Conservation (phyloP, 495 filamentous ascomycete genomes). For the Aspergillus sclerotioniger region DNA sequence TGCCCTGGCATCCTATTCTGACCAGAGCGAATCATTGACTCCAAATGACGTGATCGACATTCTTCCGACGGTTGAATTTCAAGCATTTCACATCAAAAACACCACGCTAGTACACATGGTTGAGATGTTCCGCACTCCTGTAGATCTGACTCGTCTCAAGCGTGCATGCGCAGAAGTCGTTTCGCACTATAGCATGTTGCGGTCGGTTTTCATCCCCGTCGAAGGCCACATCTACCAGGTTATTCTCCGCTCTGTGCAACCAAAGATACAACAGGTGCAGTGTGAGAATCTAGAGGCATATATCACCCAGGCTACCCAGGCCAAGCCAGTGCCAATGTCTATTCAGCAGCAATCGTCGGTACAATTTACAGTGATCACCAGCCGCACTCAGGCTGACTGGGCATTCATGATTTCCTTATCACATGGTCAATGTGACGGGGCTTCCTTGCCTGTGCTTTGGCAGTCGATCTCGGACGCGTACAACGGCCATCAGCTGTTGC, state of each 20-base stretch:
- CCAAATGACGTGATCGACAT: conserved; percentile 15
- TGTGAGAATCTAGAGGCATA: background rate
- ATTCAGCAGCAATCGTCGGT: background rate
- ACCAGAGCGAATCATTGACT: background rate
- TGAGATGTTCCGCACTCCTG: background rate
- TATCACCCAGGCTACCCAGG: background rate
- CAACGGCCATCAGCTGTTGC: conserved; percentile 26
- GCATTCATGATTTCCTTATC: conserved; percentile 52
- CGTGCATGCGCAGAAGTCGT: conserved; percentile 1
- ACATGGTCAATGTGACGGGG: conserved; percentile 64
- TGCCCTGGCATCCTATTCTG: background rate
- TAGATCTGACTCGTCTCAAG: conserved; percentile 8
- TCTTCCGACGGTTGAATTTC: conserved; percentile 15
- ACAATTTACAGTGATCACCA: conserved; percentile 4
- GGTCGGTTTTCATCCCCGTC: background rate
- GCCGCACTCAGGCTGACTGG: background rate
- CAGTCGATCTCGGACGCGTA: conserved; percentile 41
- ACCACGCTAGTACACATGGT: conserved; percentile 9
- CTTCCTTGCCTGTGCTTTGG: conserved; percentile 55
- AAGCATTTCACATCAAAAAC: conserved; percentile 22
- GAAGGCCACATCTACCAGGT: conserved; percentile 3
- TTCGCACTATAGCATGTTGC: conserved; percentile 8
- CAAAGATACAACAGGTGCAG: background rate
- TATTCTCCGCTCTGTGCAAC: background rate
- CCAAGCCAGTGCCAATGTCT: background rate